Conservation (phyloP, 768 basidiomycete species). For the Leucocoprinus birnbaumii region DNA sequence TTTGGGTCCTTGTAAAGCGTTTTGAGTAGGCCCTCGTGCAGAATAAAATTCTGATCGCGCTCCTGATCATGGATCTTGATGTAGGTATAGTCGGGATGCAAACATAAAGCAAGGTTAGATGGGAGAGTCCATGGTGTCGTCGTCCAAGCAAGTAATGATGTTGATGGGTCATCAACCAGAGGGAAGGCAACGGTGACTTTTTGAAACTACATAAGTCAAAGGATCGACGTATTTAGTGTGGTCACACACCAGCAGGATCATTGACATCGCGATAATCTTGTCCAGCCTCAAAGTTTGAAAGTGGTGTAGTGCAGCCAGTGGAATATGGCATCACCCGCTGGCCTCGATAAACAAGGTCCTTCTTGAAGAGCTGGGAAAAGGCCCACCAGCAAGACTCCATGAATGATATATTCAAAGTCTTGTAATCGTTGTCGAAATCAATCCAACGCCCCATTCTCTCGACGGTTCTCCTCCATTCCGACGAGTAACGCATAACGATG, state of each 20-base stretch:
- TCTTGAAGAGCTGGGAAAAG: slow-evolving; percentile 91
- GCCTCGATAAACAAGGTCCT: slow-evolving; percentile 89
- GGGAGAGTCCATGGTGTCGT: slow-evolving; percentile 99
- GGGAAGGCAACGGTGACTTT: slow-evolving; percentile 90
- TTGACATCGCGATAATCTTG: slow-evolving; percentile 88
- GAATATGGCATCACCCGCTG: slow-evolving; percentile 98
- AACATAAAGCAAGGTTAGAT: slow-evolving; percentile 92
- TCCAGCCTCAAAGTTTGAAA: slow-evolving; percentile 97
- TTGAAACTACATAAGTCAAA: slow-evolving; percentile 3
- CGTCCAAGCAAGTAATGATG: slow-evolving; percentile 94
- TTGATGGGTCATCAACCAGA: slow-evolving; percentile 88
- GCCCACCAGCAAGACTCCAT: slow-evolving; percentile 99
- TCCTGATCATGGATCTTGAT: slow-evolving; percentile 95
- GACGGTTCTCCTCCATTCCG: slow-evolving; percentile 92
- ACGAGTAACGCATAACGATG: slow-evolving; percentile 96
- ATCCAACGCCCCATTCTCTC: slow-evolving; percentile 99
- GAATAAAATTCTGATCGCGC: slow-evolving; percentile 83
- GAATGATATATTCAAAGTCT: slow-evolving; percentile 88
- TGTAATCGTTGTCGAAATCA: slow-evolving; percentile 99
- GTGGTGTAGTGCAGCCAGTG: slow-evolving; percentile 90
- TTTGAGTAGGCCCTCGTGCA: slow-evolving; percentile 82
- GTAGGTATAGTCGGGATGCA: slow-evolving; percentile 94
- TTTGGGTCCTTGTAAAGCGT: slow-evolving; percentile 96
- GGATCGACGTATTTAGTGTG: not conserved
- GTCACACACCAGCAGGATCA: slow-evolving; percentile 79